phyloP scores from a whole-genome alignment of 768 basidiomycete genomes.

The Auriscalpium vulgare region DNA sequence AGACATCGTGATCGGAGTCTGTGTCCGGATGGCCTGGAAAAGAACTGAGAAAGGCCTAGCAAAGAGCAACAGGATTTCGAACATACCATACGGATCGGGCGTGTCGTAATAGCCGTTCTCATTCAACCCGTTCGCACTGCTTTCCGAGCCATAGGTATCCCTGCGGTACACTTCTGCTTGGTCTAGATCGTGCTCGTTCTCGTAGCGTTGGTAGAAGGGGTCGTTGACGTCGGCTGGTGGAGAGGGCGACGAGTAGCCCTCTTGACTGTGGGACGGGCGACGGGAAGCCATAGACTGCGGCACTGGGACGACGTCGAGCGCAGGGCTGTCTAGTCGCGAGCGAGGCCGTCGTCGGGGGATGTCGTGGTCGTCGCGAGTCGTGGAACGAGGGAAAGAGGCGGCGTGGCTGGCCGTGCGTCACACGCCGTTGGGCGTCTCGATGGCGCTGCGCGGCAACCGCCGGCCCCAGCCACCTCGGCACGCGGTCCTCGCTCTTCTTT shows the following conservation, averaged over 20 bases:
- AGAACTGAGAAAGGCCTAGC: background rate
- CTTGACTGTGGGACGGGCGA: slow-evolving; percentile 48
- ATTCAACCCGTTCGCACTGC: slow-evolving; percentile 47
- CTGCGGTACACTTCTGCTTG: slow-evolving; percentile 54
- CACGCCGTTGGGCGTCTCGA: background rate
- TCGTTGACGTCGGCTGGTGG: slow-evolving; percentile 56
- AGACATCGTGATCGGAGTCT: slow-evolving; percentile 73
- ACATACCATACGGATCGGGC: slow-evolving; percentile 42
- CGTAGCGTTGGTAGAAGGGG: slow-evolving; percentile 48
- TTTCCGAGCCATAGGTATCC: slow-evolving; percentile 65
- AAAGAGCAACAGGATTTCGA: background rate
- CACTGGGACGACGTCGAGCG: background rate
- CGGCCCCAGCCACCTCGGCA: background rate
- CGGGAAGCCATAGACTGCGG: slow-evolving; percentile 41
- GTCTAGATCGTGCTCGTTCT: slow-evolving; percentile 71
- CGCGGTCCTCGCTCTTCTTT: background rate
- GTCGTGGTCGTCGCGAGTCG: background rate
- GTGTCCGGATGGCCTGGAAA: slow-evolving; percentile 66
- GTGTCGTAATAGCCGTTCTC: slow-evolving; percentile 58
- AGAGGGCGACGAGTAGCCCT: slow-evolving; percentile 51
- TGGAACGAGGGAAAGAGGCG: background rate
- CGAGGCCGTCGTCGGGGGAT: background rate
- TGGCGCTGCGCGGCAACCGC: background rate
- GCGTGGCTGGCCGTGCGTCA: background rate
- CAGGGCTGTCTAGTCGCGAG: background rate